Evolutionary conservation across 768 basidiomycete species (phyloP).

Genomic region (Podaxis mareebaensis): DNA sequence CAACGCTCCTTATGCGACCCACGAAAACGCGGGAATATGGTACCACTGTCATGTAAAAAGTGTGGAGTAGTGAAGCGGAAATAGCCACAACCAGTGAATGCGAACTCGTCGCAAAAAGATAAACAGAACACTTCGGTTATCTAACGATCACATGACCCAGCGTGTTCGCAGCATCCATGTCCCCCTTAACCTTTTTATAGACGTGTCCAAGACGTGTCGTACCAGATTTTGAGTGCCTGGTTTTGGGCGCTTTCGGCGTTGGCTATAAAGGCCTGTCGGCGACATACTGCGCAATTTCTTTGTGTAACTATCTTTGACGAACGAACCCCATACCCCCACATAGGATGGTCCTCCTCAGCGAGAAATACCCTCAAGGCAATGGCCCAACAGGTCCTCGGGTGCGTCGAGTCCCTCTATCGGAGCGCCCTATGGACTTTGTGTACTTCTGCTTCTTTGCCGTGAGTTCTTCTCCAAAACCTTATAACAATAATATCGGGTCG

Average conservation of each 20-base stretch:
- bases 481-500: background rate
- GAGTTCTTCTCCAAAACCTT: constrained; percentile 21
- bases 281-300: background rate
- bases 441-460: constrained; percentile 76
- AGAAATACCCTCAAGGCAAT: constrained; percentile 18
- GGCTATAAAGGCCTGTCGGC: background rate
- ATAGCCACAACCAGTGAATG: background rate
- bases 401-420: constrained; percentile 37
- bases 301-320: background rate
- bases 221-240: background rate
- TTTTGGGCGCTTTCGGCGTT: background rate
- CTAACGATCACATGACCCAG: background rate
- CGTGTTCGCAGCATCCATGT: background rate
- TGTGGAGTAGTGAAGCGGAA: background rate
- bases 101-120: background rate
- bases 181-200: background rate
- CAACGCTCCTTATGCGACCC: constrained; percentile 35
- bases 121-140: background rate
- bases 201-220: background rate
- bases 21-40: constrained; percentile 53
- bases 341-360: constrained; percentile 25
- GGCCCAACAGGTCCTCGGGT: constrained; percentile 13
- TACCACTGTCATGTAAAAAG: background rate
- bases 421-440: constrained; percentile 63
- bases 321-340: background rate